Percentiles rank a stretch among this genome's conserved stretches.
phyloP scores from a whole-genome alignment of 73 alveolate genomes.

The Urostyla sp. region DNA sequence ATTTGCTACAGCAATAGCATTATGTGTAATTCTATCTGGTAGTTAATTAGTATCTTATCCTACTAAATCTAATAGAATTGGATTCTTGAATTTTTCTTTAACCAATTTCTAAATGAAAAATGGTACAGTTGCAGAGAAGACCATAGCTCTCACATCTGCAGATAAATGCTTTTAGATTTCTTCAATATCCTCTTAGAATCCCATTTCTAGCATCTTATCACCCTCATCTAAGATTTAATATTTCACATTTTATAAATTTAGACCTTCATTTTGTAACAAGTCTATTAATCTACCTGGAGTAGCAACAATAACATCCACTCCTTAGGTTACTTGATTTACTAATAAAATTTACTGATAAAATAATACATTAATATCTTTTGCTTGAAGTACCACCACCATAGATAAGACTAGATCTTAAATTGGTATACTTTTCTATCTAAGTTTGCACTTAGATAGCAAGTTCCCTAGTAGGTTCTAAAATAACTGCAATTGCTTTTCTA shows the following conservation, averaged over 20 bases:
- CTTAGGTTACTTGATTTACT: background rate
- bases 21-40: conserved; percentile 64
- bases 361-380: too few relatives aligned
- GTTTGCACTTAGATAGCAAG: conserved; percentile 83
- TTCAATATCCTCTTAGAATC: conserved; percentile 86
- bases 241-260: conserved; percentile 70
- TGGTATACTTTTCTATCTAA: conserved; percentile 79
- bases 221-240: conserved; percentile 92
- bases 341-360: too few relatives aligned
- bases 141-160: conserved; percentile 75
- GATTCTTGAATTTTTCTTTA: conserved; percentile 79
- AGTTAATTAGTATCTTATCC: conserved; percentile 70
- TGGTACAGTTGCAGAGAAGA: conserved; percentile 94
- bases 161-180: conserved; percentile 71
- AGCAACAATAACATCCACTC: conserved; percentile 83
- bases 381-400: conserved; percentile 91
- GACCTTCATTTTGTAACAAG: conserved; percentile 74
- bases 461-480: conserved; percentile 95
- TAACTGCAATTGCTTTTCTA: conserved; percentile 70
- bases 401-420: conserved; percentile 79
- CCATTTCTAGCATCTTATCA: conserved; percentile 95
- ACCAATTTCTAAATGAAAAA: conserved; percentile 79
- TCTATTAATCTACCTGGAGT: conserved; percentile 95
- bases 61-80: conserved; percentile 75
- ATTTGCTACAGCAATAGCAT: conserved; percentile 37